These are phyloP conservation scores for Tuber magnatum DNA, from an alignment of 495 filamentous ascomycete species.

Conservation along the genomic window DNA sequence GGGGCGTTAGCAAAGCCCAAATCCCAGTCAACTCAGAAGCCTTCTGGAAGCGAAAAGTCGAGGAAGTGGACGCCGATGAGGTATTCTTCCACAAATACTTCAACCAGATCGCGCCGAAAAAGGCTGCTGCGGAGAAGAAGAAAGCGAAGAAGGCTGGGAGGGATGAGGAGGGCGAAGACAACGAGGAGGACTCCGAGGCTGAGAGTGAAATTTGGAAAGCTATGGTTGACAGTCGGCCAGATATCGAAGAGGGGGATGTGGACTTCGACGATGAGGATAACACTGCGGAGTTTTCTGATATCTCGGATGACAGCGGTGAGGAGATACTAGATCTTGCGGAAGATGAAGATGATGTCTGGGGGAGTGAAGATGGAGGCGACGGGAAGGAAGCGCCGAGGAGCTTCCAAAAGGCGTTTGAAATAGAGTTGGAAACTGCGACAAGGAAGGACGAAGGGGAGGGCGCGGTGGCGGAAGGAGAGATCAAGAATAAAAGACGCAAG, in stretches of 20 bases:
- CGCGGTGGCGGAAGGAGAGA: conserved; percentile 44
- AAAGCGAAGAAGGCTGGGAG: conserved; percentile 46
- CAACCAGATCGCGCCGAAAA: conserved; percentile 61
- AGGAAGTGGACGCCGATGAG: conserved; percentile 80
- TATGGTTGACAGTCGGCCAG: conserved; percentile 69
- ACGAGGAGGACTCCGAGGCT: conserved; percentile 49
- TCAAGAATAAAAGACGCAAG: conserved; percentile 64
- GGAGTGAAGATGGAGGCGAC: conserved; percentile 44
- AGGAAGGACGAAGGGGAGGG: conserved; percentile 40
- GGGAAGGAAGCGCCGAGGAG: conserved; percentile 53
- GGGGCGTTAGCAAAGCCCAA: conserved; percentile 46
- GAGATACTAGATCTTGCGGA: conserved; percentile 47
- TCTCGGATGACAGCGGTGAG: conserved; percentile 14
- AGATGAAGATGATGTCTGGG: conserved; percentile 48
- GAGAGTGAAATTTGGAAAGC: conserved; percentile 85
- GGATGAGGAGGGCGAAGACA: conserved; percentile 45
- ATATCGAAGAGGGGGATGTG: conserved; percentile 62
- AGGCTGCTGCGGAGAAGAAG: conserved; percentile 52
- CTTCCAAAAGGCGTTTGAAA: conserved; percentile 43
- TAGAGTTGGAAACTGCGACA: conserved; percentile 39
- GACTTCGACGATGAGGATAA: conserved; percentile 49
- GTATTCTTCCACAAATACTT: conserved; percentile 99
- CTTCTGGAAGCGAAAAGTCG: conserved; percentile 86
- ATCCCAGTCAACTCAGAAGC: conserved; percentile 70
- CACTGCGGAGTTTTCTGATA: not conserved